These are phyloP conservation scores for Psilocybe tampanensis DNA, from an alignment of 768 basidiomycete genomes.

Conservation along the genomic window DNA sequence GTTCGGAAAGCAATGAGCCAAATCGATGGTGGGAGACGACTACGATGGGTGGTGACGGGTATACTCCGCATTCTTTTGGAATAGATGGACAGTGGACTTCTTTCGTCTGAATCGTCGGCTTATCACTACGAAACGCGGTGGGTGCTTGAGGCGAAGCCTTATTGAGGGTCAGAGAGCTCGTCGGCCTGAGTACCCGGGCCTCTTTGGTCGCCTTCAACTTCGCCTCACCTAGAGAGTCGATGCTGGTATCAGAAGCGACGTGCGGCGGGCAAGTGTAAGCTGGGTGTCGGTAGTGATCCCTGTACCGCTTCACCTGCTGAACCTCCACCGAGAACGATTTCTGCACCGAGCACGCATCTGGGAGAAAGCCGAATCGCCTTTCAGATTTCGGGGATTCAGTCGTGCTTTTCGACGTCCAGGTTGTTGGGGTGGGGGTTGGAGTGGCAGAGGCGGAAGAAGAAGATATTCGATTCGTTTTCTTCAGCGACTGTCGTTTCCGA, in stretches of 20 bases:
- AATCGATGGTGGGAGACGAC: constrained; percentile 17
- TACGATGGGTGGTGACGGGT: constrained; percentile 11
- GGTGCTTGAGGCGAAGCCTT: not conserved
- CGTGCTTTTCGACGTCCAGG: not conserved
- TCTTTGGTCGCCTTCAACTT: not conserved
- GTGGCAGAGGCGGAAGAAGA: too few species aligned
- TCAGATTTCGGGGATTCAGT: not conserved
- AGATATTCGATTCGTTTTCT: not conserved
- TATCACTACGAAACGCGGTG: not conserved
- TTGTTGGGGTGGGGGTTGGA: too few species aligned
- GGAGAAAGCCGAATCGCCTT: constrained; percentile 9
- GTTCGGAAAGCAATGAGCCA: constrained; percentile 3
- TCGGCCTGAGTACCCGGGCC: not conserved
- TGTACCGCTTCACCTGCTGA: constrained; percentile 10
- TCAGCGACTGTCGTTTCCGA: not conserved
- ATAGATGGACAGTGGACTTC: not conserved
- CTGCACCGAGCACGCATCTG: not conserved
- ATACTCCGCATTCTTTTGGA: not conserved
- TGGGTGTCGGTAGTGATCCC: constrained; percentile 14
- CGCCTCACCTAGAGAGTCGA: not conserved
- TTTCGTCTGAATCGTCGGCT: not conserved
- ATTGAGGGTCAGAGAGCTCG: not conserved
- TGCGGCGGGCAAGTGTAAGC: constrained; percentile 12
- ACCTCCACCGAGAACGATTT: not conserved
- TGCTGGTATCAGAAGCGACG: not conserved